phyloP scores from a whole-genome alignment of 331 rosid genomes.

The Rhamnella rubrinervis region DNA sequence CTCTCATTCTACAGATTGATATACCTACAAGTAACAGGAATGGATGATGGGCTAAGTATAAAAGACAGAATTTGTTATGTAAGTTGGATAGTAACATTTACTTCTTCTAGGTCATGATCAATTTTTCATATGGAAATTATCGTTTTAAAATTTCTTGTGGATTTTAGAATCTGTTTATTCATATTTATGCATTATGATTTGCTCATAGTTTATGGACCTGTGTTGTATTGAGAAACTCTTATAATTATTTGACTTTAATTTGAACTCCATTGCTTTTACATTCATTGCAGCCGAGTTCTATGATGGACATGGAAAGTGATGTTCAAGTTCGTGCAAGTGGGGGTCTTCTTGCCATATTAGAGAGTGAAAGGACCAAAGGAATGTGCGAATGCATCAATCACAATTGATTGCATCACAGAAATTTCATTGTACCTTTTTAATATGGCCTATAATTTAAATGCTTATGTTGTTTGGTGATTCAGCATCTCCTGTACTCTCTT shows the following conservation, averaged over 20 bases:
- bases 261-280: conserved; percentile 13
- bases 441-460: conserved; percentile 19
- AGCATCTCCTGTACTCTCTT: neutral
- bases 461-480: conserved; percentile 13
- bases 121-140: neutral
- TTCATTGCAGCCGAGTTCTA: conserved; percentile 71
- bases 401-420: conserved; percentile 73
- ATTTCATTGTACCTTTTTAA: conserved; percentile 76
- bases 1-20: conserved; percentile 57
- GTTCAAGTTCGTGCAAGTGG: conserved; percentile 94
- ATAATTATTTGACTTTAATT: neutral
- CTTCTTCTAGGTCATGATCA: neutral
- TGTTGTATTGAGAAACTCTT: neutral
- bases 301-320: conserved; percentile 96
- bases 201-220: neutral
- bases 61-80: conserved; percentile 84
- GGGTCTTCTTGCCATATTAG: conserved; percentile 95
- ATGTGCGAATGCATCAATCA: conserved; percentile 66
- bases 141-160: neutral
- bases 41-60: conserved; percentile 86
- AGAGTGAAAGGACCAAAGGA: conserved; percentile 84
- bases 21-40: conserved; percentile 89
- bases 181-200: neutral
- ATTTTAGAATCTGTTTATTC: neutral
- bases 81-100: conserved; percentile 35